phyloP scores from a whole-genome alignment of 179 eudicot species.

The Carnegiea gigantea region DNA sequence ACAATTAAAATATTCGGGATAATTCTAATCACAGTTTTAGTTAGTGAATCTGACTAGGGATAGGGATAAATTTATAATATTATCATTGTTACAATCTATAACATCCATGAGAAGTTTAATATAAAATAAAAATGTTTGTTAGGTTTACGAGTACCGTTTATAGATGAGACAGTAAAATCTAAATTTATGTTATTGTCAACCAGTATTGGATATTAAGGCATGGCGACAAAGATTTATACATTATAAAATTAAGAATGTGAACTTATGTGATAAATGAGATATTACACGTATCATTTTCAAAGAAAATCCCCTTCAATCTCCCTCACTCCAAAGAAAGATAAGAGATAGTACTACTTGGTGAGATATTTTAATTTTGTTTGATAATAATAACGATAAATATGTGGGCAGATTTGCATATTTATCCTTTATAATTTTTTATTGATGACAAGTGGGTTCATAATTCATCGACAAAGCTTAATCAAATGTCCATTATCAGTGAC shows the following conservation, averaged over 20 bases:
- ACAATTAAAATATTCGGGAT: no score
- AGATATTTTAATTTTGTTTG: background rate
- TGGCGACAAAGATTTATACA: no score
- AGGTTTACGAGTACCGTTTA: no score
- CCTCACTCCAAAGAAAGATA: constrained; percentile 9
- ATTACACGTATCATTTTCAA: constrained; percentile 12
- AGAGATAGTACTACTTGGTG: constrained; percentile 11
- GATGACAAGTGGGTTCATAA: constrained; percentile 23
- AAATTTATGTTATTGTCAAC: no score
- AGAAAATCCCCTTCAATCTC: constrained; percentile 11
- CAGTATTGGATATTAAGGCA: background rate
- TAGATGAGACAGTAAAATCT: no score
- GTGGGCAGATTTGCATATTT: background rate
- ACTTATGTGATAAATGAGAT: background rate
- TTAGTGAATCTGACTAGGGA: no score
- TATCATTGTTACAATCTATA: no score
- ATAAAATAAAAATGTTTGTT: no score
- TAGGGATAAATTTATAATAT: no score
- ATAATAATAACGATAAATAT: background rate
- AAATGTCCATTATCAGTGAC: background rate
- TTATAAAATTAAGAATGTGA: no score
- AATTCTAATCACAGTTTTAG: no score
- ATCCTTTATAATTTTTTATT: background rate
- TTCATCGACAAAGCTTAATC: constrained; percentile 13
- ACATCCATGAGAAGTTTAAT: no score